Evolutionary conservation across 2,329 filamentous ascomycete genomes (phyloP), one percentile per base, ranked within the genome.

Genomic region (Fusarium sp.): DNA sequence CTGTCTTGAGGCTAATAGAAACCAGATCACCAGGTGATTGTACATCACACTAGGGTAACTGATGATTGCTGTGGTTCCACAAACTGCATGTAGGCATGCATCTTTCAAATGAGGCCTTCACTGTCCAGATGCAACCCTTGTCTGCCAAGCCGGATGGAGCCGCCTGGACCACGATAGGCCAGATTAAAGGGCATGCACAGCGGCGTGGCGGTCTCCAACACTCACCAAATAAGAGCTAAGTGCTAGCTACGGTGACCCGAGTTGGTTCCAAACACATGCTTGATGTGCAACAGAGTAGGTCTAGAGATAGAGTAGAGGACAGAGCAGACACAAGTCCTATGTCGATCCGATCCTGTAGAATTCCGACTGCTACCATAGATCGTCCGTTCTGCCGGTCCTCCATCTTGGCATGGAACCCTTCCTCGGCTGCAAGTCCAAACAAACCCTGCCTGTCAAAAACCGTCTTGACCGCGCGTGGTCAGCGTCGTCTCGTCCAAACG

Each of bases 141-240:
- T 40, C 40, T 18, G 48, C 54, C 54, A 66, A 60, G 60, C 15
- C 34, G 30, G 36, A 46, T 37, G 53, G 40, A 5, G 63, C 61
- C 54, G 48, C 37, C 39, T 44, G 47, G 56, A 56, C 63, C 61
- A 43, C 23, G 6, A 23, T 50, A 39, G 60, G 41, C 52, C 39
- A 62, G 50, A 65, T 63, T 39, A 65, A 52, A 64, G 63, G 60
- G 13, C 52, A 44, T 18, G 52, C 15, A 46, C 39, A 65, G 30
- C 56, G 51, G 31, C 50, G 50, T 48, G 36, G 23, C 39, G 18
- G n/a, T n/a, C 39, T 43, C 34, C 28, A n/a, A n/a, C 16, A 23
- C 11, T 41, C 2, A 23, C 13, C 7, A n/a, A 31, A 23, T 12
- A 37, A 10, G 13, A 51, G 11, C 16, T 28, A 39, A 51, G 47